Evolutionary conservation across 768 basidiomycete genomes (phyloP), one percentile per base, ranked within the genome.

Genomic region (Pholiota microspora): DNA sequence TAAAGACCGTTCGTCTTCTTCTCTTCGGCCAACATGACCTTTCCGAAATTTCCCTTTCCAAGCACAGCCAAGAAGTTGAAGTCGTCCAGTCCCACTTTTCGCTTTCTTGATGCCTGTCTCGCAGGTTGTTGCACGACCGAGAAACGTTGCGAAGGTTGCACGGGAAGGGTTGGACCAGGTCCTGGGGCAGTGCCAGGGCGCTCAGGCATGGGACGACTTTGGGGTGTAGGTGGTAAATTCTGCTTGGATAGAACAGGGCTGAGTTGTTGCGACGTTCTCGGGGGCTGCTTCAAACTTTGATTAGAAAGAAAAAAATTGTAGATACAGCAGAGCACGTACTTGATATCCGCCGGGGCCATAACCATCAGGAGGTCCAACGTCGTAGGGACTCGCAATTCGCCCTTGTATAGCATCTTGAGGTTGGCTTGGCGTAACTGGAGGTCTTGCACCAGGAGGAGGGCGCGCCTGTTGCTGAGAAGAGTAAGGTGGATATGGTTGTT

Each of bases 21-120:
- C 79, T 99, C 97, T 72, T 99, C 97, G 8, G 97, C 97, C 55
- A 99, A 75, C 97, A 99, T 99, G 72, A 99, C 97, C 71, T 99
- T 99, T 53, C 97, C 97, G 67, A 99, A 99, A 73, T 98, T 99
- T 63, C 97, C 97, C 73, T 98, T 98, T 47, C 97, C 97, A 32
- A 99, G 83, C 13, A 99, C 97, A 23, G 97, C 94, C 52, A 99
- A 75, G 80, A 99, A 98, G 65, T 98, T 98, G 80, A 99, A 99
- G 69, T 98, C 97, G 67, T 98, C 95, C 34, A 99, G 78, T 1
- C 95, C 94, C 57, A 99, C 91, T 69, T 95, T 96, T 49, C 94
- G 83, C 70, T 86, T 87, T 44, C 77, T 77, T 23, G 77, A 68
- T 12, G 71, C 71, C 29, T 75, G 72, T 51, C 79, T 77, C n/a